Percentiles rank a stretch among this genome's conserved stretches.
These are phyloP conservation scores for Hymenoscyphus repandus DNA, from an alignment of 2,329 filamentous ascomycete species.

Conservation along the genomic window DNA sequence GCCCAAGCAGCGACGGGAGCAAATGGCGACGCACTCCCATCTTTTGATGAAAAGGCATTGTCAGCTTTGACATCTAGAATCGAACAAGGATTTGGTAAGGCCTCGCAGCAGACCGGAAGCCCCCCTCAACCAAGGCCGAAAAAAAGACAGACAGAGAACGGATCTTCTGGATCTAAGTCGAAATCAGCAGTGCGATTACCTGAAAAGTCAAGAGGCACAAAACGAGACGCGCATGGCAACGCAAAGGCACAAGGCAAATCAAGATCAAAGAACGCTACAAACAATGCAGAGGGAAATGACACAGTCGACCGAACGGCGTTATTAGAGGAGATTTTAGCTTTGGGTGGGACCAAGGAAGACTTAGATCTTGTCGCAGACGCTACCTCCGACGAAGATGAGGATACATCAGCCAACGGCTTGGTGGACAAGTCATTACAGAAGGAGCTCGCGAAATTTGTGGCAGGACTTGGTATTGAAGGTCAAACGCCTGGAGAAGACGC, in stretches of 20 bases:
- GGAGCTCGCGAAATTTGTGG: conserved; percentile 48
- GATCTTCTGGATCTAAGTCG: conserved; percentile 25
- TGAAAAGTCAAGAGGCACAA: conserved; percentile 29
- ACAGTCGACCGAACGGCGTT: conserved; percentile 35
- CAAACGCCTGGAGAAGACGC: conserved; percentile 25
- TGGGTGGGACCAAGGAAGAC: conserved; percentile 62
- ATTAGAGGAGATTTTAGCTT: conserved; percentile 57
- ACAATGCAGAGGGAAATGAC: conserved; percentile 11
- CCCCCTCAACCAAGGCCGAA: conserved; percentile 29
- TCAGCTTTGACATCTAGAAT: conserved; percentile 51
- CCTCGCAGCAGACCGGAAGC: conserved; percentile 19
- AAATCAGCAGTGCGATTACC: conserved; percentile 9
- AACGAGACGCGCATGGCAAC: conserved; percentile 31
- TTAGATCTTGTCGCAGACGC: conserved; percentile 54
- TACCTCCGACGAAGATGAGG: conserved; percentile 40
- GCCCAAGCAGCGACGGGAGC: conserved; percentile 16
- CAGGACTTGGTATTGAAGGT: conserved; percentile 45
- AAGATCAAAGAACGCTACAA: conserved; percentile 18
- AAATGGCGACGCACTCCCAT: conserved; percentile 27
- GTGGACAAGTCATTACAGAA: conserved; percentile 43
- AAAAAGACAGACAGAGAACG: conserved; percentile 40
- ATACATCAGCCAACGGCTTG: conserved; percentile 17
- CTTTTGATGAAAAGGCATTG: conserved; percentile 47
- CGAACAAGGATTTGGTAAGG: conserved; percentile 45
- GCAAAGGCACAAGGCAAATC: conserved; percentile 23